Percentiles rank a stretch among this genome's conserved stretches.
Evolutionary conservation across 2,329 filamentous ascomycete species (phyloP).

Genomic region (Colletotrichum nymphaeae): DNA sequence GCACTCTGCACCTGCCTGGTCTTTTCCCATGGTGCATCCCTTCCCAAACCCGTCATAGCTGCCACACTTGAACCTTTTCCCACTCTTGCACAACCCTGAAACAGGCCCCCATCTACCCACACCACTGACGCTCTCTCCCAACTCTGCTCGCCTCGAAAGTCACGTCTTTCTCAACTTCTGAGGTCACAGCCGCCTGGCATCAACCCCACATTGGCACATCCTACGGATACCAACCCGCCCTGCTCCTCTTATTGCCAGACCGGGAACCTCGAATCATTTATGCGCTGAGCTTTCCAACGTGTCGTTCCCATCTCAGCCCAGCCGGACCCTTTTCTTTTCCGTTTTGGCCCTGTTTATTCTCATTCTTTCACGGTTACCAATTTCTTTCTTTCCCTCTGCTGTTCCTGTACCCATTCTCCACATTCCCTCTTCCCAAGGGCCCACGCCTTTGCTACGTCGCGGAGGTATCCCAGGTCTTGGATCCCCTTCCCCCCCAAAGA

Average conservation of each 20-base stretch:
- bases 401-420: constrained; percentile 1
- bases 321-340: constrained; percentile 14
- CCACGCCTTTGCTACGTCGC: constrained; percentile 15
- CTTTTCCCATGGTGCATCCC: constrained; percentile 23
- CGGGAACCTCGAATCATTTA: background rate
- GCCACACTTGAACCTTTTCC: constrained; percentile 28
- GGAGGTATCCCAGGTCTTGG: background rate
- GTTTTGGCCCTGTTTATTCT: background rate
- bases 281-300: background rate
- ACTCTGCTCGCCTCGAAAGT: background rate
- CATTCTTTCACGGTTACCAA: background rate
- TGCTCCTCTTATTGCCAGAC: background rate
- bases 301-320: constrained; percentile 6
- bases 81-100: constrained; percentile 20
- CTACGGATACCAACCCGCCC: too few species aligned
- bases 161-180: background rate
- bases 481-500: background rate
- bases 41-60: constrained; percentile 29
- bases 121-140: background rate
- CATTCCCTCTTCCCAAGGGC: background rate
- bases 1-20: constrained; percentile 10
- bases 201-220: background rate
- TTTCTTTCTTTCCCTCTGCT: background rate
- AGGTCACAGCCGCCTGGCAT: background rate
- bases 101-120: constrained; percentile 20